phyloP scores from a whole-genome alignment of 129 eudicot species.

The Artemisia argyi region DNA sequence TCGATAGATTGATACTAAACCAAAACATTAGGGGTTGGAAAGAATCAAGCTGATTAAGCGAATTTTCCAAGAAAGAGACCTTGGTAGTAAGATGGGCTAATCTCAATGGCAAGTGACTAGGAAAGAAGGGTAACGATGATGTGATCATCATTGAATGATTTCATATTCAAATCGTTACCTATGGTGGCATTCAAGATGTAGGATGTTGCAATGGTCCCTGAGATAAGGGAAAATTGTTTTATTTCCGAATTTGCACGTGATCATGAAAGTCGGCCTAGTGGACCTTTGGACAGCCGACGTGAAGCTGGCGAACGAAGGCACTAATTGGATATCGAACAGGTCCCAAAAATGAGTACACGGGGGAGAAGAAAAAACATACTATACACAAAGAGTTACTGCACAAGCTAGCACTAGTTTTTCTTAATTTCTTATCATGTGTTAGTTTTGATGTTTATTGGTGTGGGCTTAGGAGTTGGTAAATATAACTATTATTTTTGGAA shows the following conservation, averaged over 20 bases:
- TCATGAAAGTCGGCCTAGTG: conserved; percentile 14
- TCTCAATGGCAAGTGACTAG: conserved; percentile 3
- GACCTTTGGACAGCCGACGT: conserved; percentile 19
- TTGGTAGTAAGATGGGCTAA: not conserved
- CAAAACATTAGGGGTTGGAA: not conserved
- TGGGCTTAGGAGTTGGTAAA: too few species aligned
- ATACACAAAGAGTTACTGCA: not conserved
- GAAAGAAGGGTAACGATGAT: not conserved
- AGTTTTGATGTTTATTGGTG: too few species aligned
- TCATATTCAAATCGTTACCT: not conserved
- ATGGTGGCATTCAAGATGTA: not conserved
- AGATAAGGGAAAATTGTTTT: not conserved
- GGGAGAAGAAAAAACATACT: not conserved
- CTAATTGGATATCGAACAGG: not conserved
- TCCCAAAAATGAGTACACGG: not conserved
- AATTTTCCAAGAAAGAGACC: conserved; percentile 4
- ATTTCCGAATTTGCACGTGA: conserved; percentile 18
- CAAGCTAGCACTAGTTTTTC: too few species aligned
- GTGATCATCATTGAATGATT: not conserved
- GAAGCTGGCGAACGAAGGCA: not conserved
- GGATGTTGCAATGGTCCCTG: conserved; percentile 14
- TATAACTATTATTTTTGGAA: too few species aligned
- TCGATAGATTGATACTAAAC: not conserved
- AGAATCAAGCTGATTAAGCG: not conserved
- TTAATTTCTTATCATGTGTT: too few species aligned